phyloP scores from a whole-genome alignment of 176 grass and related monocot genomes.

The Aegilops speltoides region DNA sequence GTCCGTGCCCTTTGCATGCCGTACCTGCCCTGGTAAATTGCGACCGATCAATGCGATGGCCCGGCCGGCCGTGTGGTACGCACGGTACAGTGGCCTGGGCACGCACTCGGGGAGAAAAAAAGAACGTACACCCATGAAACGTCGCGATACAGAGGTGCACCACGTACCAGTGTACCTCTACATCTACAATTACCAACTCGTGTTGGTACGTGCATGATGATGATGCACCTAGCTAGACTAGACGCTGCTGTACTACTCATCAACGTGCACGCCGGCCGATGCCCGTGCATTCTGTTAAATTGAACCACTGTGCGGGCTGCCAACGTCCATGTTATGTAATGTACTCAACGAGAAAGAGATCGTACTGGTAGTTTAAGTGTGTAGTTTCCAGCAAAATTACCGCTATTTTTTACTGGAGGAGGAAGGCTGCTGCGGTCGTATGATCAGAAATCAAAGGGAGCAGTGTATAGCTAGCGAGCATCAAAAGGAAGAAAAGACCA shows the following conservation, averaged over 20 bases:
- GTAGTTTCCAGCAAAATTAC: background rate
- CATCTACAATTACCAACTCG: background rate
- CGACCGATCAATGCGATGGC: background rate
- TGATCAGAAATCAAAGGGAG: background rate
- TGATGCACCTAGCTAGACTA: constrained; percentile 13
- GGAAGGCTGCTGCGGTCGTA: background rate
- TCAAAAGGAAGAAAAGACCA: constrained; percentile 1
- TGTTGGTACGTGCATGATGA: background rate
- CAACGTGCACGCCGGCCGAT: no score
- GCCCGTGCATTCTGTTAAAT: background rate
- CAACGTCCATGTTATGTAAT: no score
- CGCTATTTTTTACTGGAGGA: no score
- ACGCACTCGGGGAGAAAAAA: background rate
- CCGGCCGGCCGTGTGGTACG: no score
- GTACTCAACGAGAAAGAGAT: no score
- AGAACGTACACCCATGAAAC: constrained; percentile 8
- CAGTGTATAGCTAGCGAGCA: background rate
- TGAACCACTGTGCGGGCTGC: background rate
- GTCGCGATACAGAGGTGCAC: background rate
- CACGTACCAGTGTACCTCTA: background rate
- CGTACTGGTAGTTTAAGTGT: no score
- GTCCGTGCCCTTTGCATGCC: background rate
- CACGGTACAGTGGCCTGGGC: background rate
- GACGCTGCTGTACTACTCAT: constrained; percentile 33
- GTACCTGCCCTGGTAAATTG: background rate